These are phyloP conservation scores for Leccinum obscurum DNA, from an alignment of 768 basidiomycete species.

Conservation along the genomic window DNA sequence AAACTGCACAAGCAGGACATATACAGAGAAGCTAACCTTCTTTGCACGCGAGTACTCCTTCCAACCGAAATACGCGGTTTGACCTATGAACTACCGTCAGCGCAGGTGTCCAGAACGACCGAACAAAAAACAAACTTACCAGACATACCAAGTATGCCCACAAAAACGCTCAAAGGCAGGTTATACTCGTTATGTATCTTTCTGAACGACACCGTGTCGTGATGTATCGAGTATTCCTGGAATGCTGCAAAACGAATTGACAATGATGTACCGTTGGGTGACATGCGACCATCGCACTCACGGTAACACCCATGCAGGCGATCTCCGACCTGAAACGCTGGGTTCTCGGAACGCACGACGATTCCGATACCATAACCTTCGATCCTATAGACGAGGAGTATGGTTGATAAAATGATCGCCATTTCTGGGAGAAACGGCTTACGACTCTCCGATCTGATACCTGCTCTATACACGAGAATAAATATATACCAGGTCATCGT, in stretches of 20 bases:
- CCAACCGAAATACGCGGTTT: constrained; percentile 20
- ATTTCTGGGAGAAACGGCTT: neutral
- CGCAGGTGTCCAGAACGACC: constrained; percentile 8
- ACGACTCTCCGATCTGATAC: constrained; percentile 5
- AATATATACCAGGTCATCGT: neutral
- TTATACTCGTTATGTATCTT: constrained; percentile 29
- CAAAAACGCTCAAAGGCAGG: constrained; percentile 30
- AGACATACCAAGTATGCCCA: constrained; percentile 32
- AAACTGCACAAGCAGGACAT: neutral
- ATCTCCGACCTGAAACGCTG: constrained; percentile 15
- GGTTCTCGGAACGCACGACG: constrained; percentile 19
- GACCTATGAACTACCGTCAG: constrained; percentile 13
- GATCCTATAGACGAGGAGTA: neutral
- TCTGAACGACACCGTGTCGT: neutral
- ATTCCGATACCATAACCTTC: constrained; percentile 41
- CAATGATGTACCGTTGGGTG: neutral
- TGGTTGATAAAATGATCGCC: neutral
- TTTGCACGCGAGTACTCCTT: constrained; percentile 19
- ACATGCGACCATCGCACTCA: constrained; percentile 12
- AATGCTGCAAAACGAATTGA: constrained; percentile 31
- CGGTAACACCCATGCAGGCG: constrained; percentile 27
- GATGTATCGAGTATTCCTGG: constrained; percentile 18
- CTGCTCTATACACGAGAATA: constrained; percentile 12
- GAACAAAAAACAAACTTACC: neutral
- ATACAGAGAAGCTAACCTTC: constrained; percentile 20